These are phyloP conservation scores for Chlorella sp. DNA, from an alignment of 139 green algal genomes.

Conservation along the genomic window DNA sequence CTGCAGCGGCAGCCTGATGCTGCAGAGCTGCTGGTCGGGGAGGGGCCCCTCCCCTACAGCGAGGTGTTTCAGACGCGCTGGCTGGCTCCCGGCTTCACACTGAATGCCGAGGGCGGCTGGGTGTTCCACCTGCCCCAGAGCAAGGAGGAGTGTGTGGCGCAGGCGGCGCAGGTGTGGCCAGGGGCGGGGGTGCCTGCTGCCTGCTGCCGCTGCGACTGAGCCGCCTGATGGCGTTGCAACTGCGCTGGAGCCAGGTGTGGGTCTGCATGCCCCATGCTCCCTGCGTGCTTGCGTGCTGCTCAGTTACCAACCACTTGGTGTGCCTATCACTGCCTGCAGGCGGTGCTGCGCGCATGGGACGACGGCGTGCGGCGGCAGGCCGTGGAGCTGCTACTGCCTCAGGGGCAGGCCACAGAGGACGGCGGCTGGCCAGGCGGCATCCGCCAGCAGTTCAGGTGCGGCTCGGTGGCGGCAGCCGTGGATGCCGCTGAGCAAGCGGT, in stretches of 20 bases:
- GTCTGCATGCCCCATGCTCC: not conserved
- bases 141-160: constrained; percentile 33
- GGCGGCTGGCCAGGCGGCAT: constrained; percentile 82
- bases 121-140: constrained; percentile 36
- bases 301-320: not conserved
- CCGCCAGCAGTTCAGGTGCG: constrained; percentile 81
- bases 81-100: constrained; percentile 1
- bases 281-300: not conserved
- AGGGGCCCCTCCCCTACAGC: not conserved
- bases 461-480: too few species aligned
- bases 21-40: not conserved
- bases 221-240: not conserved
- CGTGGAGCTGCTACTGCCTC: constrained; percentile 85
- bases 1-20: not conserved
- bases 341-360: constrained; percentile 68
- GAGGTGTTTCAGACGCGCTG: not conserved
- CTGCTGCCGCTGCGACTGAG: not conserved
- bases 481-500: not conserved
- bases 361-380: constrained; percentile 64
- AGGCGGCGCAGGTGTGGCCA: constrained; percentile 12
- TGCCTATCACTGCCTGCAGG: constrained; percentile 48
- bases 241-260: not conserved
- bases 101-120: constrained; percentile 30
- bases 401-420: constrained; percentile 13
- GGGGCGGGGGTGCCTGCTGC: not conserved